A percentile compares a stretch with the other conserved stretches of the same genome.
Evolutionary conservation across 306 rosid genomes (phyloP).

Genomic region (Astragalus glycyphyllos): DNA sequence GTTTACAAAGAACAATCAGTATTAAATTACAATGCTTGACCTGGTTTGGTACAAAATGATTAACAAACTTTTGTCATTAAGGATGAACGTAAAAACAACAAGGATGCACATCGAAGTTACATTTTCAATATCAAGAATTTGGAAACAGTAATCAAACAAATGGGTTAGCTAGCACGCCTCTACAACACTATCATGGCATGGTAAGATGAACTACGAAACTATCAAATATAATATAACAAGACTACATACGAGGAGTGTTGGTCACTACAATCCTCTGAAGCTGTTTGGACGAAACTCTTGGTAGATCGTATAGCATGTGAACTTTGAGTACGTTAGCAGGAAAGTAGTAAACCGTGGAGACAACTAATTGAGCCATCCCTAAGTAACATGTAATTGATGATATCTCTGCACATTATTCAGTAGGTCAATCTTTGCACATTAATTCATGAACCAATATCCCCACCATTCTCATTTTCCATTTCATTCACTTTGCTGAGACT

Average conservation of each 20-base stretch:
- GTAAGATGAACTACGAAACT: conserved; percentile 42
- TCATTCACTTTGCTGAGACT: conserved; percentile 62
- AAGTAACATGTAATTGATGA: conserved; percentile 18
- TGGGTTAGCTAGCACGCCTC: conserved; percentile 56
- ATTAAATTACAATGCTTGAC: conserved; percentile 34
- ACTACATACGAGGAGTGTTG: conserved; percentile 38
- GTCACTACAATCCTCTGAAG: conserved; percentile 26
- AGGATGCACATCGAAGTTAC: conserved; percentile 21
- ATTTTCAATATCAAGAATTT: conserved; percentile 50
- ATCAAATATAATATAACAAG: conserved; percentile 30
- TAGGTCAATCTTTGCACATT: conserved; percentile 44
- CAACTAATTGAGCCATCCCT: conserved; percentile 36
- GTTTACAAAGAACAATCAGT: conserved; percentile 40
- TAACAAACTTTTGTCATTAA: conserved; percentile 16
- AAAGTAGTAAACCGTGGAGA: conserved; percentile 29
- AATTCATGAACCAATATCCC: conserved; percentile 33
- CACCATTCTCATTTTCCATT: conserved; percentile 59
- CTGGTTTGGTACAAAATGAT: conserved; percentile 36
- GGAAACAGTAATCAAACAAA: conserved; percentile 52
- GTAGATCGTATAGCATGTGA: conserved; percentile 27
- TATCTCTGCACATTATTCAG: conserved; percentile 39
- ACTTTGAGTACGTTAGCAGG: conserved; percentile 47
- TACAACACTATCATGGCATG: conserved; percentile 43
- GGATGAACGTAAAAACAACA: conserved; percentile 12
- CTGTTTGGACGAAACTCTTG: conserved; percentile 38